These are phyloP conservation scores for Phaffomyces opuntiae DNA, from an alignment of 805 yeast genomes.

Conservation along the genomic window DNA sequence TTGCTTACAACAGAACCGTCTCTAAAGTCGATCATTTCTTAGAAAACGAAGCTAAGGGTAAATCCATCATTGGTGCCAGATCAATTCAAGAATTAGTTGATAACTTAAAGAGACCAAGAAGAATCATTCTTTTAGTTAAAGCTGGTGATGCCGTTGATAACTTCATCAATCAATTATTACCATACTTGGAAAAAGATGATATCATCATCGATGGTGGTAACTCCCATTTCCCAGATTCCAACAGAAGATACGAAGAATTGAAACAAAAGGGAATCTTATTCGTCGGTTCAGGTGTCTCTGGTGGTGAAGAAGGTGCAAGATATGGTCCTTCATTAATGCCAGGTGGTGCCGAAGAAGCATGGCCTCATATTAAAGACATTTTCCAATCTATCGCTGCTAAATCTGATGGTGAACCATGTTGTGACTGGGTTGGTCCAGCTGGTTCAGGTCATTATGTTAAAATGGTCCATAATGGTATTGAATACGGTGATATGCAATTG, in stretches of 20 bases:
- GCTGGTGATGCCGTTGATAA: slow-evolving; percentile 95
- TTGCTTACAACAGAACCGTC: slow-evolving; percentile 97
- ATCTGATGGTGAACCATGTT: slow-evolving; percentile 97
- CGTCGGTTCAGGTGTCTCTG: slow-evolving; percentile 99
- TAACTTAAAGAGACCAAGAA: slow-evolving; percentile 94
- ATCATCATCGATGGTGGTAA: slow-evolving; percentile 99
- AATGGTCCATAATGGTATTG: slow-evolving; percentile 99
- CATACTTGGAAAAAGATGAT: slow-evolving; percentile 91
- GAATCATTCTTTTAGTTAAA: slow-evolving; percentile 88
- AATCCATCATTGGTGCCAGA: slow-evolving; percentile 91
- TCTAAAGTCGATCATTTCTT: slow-evolving; percentile 92
- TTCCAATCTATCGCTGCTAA: slow-evolving; percentile 96
- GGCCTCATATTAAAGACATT: slow-evolving; percentile 97
- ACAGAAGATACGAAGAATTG: slow-evolving; percentile 92
- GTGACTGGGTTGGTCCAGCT: slow-evolving; percentile 99
- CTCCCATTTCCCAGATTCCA: slow-evolving; percentile 98
- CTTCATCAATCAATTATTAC: slow-evolving; percentile 81
- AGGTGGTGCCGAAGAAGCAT: slow-evolving; percentile 96
- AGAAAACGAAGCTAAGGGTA: slow-evolving; percentile 94
- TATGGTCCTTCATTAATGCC: slow-evolving; percentile 99
- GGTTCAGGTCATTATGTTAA: slow-evolving; percentile 99
- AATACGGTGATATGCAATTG: slow-evolving; percentile 99
- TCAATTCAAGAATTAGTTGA: slow-evolving; percentile 82
- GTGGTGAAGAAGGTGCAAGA: slow-evolving; percentile 99
- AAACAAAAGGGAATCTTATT: slow-evolving; percentile 80